phyloP scores from a whole-genome alignment of 306 rosid species.

The Canavalia ensiformis region DNA sequence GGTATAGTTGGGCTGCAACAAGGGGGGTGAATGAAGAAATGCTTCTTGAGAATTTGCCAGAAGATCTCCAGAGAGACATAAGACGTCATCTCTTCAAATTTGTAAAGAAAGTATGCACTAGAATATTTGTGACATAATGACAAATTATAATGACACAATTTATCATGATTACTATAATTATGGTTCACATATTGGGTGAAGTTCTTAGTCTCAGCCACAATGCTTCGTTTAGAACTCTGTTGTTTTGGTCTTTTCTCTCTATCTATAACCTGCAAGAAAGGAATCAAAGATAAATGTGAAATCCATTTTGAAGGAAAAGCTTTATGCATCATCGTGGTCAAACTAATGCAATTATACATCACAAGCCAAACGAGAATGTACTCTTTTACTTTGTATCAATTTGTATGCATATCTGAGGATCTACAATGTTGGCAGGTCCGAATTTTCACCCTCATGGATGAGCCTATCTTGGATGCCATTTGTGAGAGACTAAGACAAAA shows the following conservation, averaged over 20 bases:
- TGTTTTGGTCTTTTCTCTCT: background rate
- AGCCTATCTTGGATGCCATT: conserved; percentile 77
- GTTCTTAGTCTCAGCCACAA: background rate
- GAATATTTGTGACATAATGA: conserved; percentile 12
- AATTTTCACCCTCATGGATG: conserved; percentile 81
- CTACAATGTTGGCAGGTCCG: conserved; percentile 63
- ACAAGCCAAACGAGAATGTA: background rate
- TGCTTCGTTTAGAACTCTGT: background rate
- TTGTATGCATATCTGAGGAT: conserved; percentile 12
- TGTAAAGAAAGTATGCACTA: conserved; percentile 30
- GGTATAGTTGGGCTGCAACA: conserved; percentile 80
- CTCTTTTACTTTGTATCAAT: conserved; percentile 29
- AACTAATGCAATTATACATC: background rate
- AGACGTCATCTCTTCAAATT: conserved; percentile 75
- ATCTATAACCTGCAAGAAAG: background rate
- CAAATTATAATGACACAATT: conserved; percentile 25
- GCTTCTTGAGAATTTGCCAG: conserved; percentile 78
- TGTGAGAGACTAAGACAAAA: conserved; percentile 78
- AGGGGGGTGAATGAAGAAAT: conserved; percentile 85
- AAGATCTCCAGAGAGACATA: conserved; percentile 78
- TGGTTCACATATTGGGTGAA: background rate
- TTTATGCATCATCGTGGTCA: background rate
- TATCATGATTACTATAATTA: background rate
- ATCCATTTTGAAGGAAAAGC: background rate
- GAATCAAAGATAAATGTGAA: conserved; percentile 3